Evolutionary conservation across 1,284 basidiomycete species (phyloP).

Genomic region (Cutaneotrichosporon cutaneum): DNA sequence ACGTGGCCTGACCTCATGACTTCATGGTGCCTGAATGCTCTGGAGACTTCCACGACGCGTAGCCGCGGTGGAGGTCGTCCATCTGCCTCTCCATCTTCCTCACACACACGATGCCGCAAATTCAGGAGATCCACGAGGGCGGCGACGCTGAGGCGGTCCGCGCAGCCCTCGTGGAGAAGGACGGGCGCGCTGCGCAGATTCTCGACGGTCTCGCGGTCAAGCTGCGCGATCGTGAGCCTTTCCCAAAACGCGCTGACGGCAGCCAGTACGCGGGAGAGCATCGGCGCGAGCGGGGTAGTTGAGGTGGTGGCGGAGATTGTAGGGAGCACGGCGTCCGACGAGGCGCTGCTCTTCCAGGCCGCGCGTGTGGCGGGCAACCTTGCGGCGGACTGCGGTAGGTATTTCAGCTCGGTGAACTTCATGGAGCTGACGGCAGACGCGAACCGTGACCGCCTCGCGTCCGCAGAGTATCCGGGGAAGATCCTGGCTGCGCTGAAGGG

Average conservation of each 20-base stretch:
- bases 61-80: background rate
- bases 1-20: background rate
- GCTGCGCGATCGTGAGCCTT: conserved; percentile 3
- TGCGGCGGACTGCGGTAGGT: conserved; percentile 37
- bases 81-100: background rate
- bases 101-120: background rate
- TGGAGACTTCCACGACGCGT: background rate
- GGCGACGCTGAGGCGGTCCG: background rate
- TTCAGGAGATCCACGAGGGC: background rate
- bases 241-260: background rate
- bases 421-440: conserved; percentile 24
- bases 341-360: conserved; percentile 26
- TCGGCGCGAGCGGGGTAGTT: background rate
- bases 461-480: conserved; percentile 22
- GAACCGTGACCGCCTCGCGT: conserved; percentile 27
- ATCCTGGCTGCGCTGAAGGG: background rate
- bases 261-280: background rate
- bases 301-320: conserved; percentile 7
- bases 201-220: background rate
- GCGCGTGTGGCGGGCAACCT: conserved; percentile 46
- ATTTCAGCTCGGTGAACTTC: too few relatives aligned
- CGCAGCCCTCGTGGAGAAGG: background rate
- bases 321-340: background rate
- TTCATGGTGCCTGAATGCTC: background rate
- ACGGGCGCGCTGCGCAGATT: background rate